Conservation (phyloP, 2,329 filamentous ascomycete species). For the Dactylellina cionopaga region DNA sequence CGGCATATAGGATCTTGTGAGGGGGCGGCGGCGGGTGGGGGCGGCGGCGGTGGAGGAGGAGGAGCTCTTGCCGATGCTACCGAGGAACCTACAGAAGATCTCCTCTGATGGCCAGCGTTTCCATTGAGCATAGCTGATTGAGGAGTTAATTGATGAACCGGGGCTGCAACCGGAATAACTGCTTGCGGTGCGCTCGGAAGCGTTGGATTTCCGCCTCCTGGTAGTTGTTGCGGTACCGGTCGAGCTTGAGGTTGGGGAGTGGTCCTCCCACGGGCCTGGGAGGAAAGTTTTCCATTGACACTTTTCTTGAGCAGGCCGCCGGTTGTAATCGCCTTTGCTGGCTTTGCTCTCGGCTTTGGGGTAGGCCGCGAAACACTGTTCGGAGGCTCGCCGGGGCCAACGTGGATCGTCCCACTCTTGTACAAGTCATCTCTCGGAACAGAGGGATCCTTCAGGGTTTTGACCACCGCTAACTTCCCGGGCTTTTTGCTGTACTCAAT, state of each 20-base stretch:
- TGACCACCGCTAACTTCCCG: slow-evolving; percentile 86
- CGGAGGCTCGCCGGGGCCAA: slow-evolving; percentile 81
- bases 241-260: slow-evolving; percentile 60
- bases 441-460: slow-evolving; percentile 86
- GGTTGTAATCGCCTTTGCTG: slow-evolving; percentile 88
- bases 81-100: slow-evolving; percentile 29
- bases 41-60: slow-evolving; percentile 69
- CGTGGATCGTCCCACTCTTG: slow-evolving; percentile 93
- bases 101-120: slow-evolving; percentile 32
- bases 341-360: slow-evolving; percentile 84
- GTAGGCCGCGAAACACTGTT: slow-evolving; percentile 84
- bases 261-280: slow-evolving; percentile 68
- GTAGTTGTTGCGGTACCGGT: slow-evolving; percentile 45
- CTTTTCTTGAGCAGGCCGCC: slow-evolving; percentile 92
- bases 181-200: slow-evolving; percentile 43
- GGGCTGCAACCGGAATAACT: slow-evolving; percentile 18
- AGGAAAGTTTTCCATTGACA: slow-evolving; percentile 78
- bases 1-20: slow-evolving; percentile 81
- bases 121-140: slow-evolving; percentile 34
- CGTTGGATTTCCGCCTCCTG: slow-evolving; percentile 59
- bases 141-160: slow-evolving; percentile 10
- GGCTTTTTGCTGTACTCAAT: slow-evolving; percentile 99
- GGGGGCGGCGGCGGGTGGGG: slow-evolving; percentile 72
- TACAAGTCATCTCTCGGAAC: slow-evolving; percentile 80
- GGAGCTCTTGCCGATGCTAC: slow-evolving; percentile 63